These are phyloP conservation scores for Phialophora macrospora DNA, from an alignment of 2,329 filamentous ascomycete genomes.

Conservation along the genomic window DNA sequence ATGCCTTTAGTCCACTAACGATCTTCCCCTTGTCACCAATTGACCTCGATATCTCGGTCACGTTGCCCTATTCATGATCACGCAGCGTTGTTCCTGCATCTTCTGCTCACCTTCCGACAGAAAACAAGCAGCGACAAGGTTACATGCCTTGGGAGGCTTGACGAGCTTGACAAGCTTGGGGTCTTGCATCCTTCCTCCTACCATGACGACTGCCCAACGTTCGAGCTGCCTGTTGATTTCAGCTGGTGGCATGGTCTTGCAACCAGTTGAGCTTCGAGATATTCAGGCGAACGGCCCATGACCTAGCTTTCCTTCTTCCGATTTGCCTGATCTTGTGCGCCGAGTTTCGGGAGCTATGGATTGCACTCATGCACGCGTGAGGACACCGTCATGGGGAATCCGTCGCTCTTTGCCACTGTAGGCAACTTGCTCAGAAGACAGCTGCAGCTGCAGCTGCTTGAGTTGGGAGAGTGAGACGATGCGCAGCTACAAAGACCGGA, in stretches of 20 bases:
- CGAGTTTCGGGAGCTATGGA: not conserved
- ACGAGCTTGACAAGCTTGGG: conserved; percentile 6
- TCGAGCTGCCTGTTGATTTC: not conserved
- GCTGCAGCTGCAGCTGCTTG: not conserved
- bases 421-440: not conserved
- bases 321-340: conserved; percentile 1
- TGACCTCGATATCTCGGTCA: not conserved
- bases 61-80: not conserved
- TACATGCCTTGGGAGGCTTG: conserved; percentile 6
- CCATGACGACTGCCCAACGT: conserved; percentile 4
- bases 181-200: not conserved
- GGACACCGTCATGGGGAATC: not conserved
- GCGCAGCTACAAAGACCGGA: conserved; percentile 2
- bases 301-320: not conserved
- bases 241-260: not conserved
- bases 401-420: not conserved
- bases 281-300: not conserved
- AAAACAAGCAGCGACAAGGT: conserved; percentile 1
- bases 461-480: not conserved
- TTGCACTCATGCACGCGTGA: not conserved
- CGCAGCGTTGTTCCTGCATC: not conserved
- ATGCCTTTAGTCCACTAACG: not conserved
- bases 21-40: not conserved
- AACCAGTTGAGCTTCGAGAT: not conserved
- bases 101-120: not conserved